Conservation (phyloP, 2,329 filamentous ascomycete genomes). For the Cladophialophora exuberans region DNA sequence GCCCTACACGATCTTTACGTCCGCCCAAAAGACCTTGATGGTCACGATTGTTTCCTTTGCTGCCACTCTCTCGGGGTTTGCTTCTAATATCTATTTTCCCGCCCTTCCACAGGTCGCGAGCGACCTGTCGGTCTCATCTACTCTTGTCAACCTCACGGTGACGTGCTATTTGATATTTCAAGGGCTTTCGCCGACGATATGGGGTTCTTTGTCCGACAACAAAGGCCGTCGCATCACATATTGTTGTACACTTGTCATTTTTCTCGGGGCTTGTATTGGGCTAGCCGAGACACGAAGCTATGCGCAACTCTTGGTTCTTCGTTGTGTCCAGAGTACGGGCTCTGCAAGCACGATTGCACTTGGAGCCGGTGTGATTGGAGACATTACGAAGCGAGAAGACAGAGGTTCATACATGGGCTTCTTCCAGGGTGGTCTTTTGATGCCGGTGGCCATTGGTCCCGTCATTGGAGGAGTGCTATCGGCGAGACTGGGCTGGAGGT, state of each 20-base stretch:
- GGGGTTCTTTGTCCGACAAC: slow-evolving; percentile 46
- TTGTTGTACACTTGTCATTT: slow-evolving; percentile 45
- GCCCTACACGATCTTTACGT: slow-evolving; percentile 57
- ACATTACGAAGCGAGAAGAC: slow-evolving; percentile 47
- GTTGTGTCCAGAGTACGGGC: slow-evolving; percentile 49
- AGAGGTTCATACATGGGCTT: slow-evolving; percentile 53
- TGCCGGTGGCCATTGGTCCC: slow-evolving; percentile 52
- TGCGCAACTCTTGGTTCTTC: slow-evolving; percentile 43
- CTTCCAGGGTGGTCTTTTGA: slow-evolving; percentile 43
- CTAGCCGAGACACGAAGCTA: slow-evolving; percentile 45
- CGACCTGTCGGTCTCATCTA: slow-evolving; percentile 45
- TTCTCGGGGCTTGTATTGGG: slow-evolving; percentile 45
- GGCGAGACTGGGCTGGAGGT: slow-evolving; percentile 44
- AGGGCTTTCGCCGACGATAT: slow-evolving; percentile 48
- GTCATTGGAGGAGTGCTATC: slow-evolving; percentile 47
- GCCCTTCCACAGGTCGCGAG: slow-evolving; percentile 45
- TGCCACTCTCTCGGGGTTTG: slow-evolving; percentile 54
- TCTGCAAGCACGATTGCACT: slow-evolving; percentile 50
- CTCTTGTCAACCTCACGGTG: slow-evolving; percentile 48
- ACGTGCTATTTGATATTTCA: slow-evolving; percentile 52
- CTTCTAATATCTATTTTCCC: slow-evolving; percentile 54
- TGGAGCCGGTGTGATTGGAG: slow-evolving; percentile 46
- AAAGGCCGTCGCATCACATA: slow-evolving; percentile 47
- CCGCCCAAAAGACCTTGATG: slow-evolving; percentile 53
- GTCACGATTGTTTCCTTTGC: slow-evolving; percentile 53